These are phyloP conservation scores for Beauveria medogensis DNA, from an alignment of 2,329 filamentous ascomycete species.

Conservation along the genomic window DNA sequence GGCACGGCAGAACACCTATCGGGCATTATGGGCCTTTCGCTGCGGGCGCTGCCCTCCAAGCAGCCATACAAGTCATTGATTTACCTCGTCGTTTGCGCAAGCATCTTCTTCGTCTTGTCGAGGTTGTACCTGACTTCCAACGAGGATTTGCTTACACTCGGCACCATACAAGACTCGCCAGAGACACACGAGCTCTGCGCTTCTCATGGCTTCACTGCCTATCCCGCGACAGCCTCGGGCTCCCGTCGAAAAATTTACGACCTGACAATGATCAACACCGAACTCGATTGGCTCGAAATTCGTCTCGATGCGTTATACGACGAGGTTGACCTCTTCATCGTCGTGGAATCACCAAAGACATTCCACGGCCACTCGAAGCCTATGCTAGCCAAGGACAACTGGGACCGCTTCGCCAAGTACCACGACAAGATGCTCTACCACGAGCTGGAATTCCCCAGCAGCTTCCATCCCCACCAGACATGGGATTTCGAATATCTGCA, in stretches of 20 bases:
- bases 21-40: not conserved
- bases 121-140: not conserved
- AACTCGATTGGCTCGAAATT: slow-evolving; percentile 59
- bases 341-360: slow-evolving; percentile 51
- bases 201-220: slow-evolving; percentile 26
- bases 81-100: not conserved
- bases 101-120: slow-evolving; percentile 1
- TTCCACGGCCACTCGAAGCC: slow-evolving; percentile 51
- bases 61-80: not conserved
- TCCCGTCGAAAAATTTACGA: slow-evolving; percentile 34
- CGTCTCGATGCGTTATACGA: slow-evolving; percentile 49
- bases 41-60: not conserved
- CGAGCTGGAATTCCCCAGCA: slow-evolving; percentile 37
- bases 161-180: slow-evolving; percentile 3
- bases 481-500: slow-evolving; percentile 46
- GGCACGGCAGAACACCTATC: not conserved
- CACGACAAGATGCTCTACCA: slow-evolving; percentile 55
- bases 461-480: slow-evolving; percentile 27
- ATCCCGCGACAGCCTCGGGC: slow-evolving; percentile 16
- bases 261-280: slow-evolving; percentile 53
- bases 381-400: slow-evolving; percentile 43
- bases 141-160: slow-evolving; percentile 3
- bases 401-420: slow-evolving; percentile 43
- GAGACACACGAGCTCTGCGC: slow-evolving; percentile 19
- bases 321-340: slow-evolving; percentile 56